These are phyloP conservation scores for Termitomyces heimii DNA, from an alignment of 768 basidiomycete genomes.

Conservation along the genomic window DNA sequence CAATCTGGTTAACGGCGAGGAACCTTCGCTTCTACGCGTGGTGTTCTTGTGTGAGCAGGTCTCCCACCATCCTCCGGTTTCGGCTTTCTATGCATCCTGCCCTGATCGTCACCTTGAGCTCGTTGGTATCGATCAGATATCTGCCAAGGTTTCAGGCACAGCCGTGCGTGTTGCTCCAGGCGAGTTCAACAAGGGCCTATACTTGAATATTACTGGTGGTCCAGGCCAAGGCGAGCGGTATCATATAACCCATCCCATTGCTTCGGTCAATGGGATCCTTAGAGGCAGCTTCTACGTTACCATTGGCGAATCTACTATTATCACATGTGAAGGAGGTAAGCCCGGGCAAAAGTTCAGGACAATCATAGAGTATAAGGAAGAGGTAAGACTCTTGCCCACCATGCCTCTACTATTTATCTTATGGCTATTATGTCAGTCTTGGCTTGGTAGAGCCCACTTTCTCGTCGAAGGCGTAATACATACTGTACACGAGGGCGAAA, in stretches of 20 bases:
- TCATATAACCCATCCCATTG: conserved; percentile 85
- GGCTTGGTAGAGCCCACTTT: conserved; percentile 87
- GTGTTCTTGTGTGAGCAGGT: conserved; percentile 89
- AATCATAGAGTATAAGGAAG: conserved; percentile 93
- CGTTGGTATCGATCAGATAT: conserved; percentile 87
- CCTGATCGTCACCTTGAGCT: conserved; percentile 69
- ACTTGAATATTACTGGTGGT: conserved; percentile 69
- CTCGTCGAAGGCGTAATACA: conserved; percentile 87
- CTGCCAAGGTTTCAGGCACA: conserved; percentile 87
- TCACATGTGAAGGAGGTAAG: conserved; percentile 74
- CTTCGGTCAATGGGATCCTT: conserved; percentile 86
- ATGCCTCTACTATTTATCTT: conserved; percentile 2
- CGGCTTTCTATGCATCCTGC: conserved; percentile 74
- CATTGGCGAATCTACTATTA: conserved; percentile 69
- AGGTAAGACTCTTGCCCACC: conserved; percentile 45
- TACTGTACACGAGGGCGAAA: conserved; percentile 61
- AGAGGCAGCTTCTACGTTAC: conserved; percentile 92
- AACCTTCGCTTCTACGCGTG: conserved; percentile 38
- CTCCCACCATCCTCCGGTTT: conserved; percentile 95
- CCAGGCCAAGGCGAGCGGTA: conserved; percentile 76
- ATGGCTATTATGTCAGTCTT: conserved; percentile 45
- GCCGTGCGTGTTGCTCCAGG: conserved; percentile 81
- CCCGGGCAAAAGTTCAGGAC: conserved; percentile 62
- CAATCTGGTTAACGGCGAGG: conserved; percentile 31
- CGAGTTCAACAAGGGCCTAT: conserved; percentile 83